Percentiles rank a stretch among this genome's conserved stretches.
phyloP scores from a whole-genome alignment of 768 basidiomycete genomes.

The Suillus alpinus region DNA sequence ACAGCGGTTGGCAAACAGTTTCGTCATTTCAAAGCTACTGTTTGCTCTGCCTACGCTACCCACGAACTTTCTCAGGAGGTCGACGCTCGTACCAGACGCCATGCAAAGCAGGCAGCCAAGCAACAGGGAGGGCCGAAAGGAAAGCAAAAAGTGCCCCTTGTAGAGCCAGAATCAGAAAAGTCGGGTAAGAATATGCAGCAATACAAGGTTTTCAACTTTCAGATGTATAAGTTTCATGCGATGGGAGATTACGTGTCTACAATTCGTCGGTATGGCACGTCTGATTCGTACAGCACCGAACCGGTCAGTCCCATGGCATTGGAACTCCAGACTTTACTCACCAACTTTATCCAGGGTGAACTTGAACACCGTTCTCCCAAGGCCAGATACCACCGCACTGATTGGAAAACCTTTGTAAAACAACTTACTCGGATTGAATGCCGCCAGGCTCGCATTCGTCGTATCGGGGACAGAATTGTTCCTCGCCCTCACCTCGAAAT shows the following conservation, averaged over 20 bases:
- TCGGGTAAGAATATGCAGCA: no score
- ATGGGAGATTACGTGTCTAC: conserved; percentile 18
- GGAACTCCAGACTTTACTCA: conserved; percentile 30
- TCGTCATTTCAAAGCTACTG: conserved; percentile 20
- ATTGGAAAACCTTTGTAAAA: no score
- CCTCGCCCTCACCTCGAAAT: no score
- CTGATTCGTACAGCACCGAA: conserved; percentile 35
- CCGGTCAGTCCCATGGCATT: conserved; percentile 13
- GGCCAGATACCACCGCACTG: no score
- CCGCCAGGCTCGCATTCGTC: no score
- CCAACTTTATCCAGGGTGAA: conserved; percentile 31
- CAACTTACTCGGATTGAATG: no score
- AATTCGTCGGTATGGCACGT: conserved; percentile 18
- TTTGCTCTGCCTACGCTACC: conserved; percentile 25
- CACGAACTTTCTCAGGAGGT: conserved; percentile 28
- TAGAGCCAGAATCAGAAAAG: no score
- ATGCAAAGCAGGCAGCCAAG: not conserved
- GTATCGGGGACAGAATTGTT: no score
- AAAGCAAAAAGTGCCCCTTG: not conserved
- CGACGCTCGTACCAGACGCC: conserved; percentile 19
- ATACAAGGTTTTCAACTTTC: conserved; percentile 16
- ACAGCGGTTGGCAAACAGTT: conserved; percentile 19
- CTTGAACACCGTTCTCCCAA: no score
- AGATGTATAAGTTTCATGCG: conserved; percentile 24
- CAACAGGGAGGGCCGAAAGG: not conserved